These are phyloP conservation scores for maize (Zea mays) DNA, from an alignment of 176 grass and related monocot species.

Conservation along the genomic window Zm-B73-REFERENCE-NAM-5.0 NC_050100.1:126331501-126332000, in stretches of 20 bases:
- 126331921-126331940: slow-evolving; percentile 22
- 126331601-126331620: not conserved
- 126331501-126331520: slow-evolving; percentile 99
- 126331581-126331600: not conserved
- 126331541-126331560: slow-evolving; percentile 5
- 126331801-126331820: slow-evolving; percentile 95
- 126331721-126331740: slow-evolving; percentile 3
- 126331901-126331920: slow-evolving; percentile 13
- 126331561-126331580: not conserved
- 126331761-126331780: slow-evolving; percentile 97
- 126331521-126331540: slow-evolving; percentile 28
- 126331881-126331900: slow-evolving; percentile 20
- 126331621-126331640: slow-evolving; percentile 15
- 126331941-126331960: slow-evolving; percentile 99
- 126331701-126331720: slow-evolving; percentile 33
- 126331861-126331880: slow-evolving; percentile 64
- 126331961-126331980: slow-evolving; percentile 90
- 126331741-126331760: slow-evolving; percentile 39
- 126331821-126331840: slow-evolving; percentile 95
- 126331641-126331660: no score
- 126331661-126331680: no score
- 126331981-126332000: slow-evolving; percentile 88
- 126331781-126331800: slow-evolving; percentile 97
- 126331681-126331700: not conserved
- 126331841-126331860: slow-evolving; percentile 95